Evolutionary conservation across 257 asterid genomes (phyloP), one percentile per base, ranked within the genome.

Genomic region (Solanum medicagineum): DNA sequence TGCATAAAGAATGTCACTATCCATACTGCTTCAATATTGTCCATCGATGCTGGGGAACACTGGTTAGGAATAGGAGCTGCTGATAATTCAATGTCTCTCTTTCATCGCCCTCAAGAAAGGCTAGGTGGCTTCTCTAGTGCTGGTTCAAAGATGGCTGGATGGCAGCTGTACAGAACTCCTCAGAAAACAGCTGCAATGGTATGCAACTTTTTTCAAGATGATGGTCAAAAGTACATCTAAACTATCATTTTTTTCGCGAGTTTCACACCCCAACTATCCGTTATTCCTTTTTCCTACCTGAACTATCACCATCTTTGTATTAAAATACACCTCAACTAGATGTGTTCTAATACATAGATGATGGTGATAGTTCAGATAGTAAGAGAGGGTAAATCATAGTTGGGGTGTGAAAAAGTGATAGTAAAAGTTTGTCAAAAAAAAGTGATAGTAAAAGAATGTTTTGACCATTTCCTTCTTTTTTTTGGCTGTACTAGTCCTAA

Each of bases 131-230:
- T 94, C 86, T 87, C 99, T 81, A 86, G 88, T 85, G 80, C 95
- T 17, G 97, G 97, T 70, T 90, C 96, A 16, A 95, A 94, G 93
- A 91, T 93, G 90, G 91, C 97, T 71, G 99, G 98, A 40, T 96
- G 99, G 99, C 99, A 96, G 88, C 95, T 96, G 80, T 96, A 95
- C 91, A 91, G 99, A 85, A 95, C 97, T 82, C 99, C 99, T 79
- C 94, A 89, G 86, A 95, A 90, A 90, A 83, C 98, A 83, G 93
- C 91, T 86, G 98, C 98, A 85, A 93, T 90, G 97, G 99, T 96
- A 75, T 84, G 84, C 1, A 59, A 20, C 20, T 45, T 36, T 29
- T 29, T 68, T 68, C 26, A 40, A 63, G 40, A 63, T 24, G 24
- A 65, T 65, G 44, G 44, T 65, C 8, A 65, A 65, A 6, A 14